These are phyloP conservation scores for Auricularia sp. DNA, from an alignment of 768 basidiomycete genomes.

Conservation along the genomic window DNA sequence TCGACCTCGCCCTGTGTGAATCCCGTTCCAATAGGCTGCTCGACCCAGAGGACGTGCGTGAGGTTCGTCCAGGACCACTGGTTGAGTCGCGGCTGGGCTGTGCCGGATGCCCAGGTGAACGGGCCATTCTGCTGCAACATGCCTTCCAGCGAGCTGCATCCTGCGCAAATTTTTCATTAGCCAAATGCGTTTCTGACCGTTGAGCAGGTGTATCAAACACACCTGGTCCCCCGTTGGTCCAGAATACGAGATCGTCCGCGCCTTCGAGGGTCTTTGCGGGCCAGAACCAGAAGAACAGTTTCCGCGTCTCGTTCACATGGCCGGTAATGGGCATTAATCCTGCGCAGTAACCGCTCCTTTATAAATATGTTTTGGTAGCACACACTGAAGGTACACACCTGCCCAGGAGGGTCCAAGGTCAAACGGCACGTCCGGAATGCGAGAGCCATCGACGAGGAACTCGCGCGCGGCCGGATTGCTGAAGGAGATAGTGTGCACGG, in stretches of 20 bases:
- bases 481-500: constrained; percentile 8
- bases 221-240: constrained; percentile 22
- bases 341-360: not conserved
- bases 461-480: constrained; percentile 19
- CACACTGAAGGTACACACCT: not conserved
- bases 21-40: constrained; percentile 12
- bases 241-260: constrained; percentile 20
- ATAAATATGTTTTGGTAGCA: too few relatives aligned
- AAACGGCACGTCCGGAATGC: constrained; percentile 31
- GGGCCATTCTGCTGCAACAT: constrained; percentile 11
- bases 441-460: constrained; percentile 37
- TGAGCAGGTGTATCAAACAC: not conserved
- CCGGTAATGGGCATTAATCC: constrained; percentile 21
- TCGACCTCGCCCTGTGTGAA: not conserved
- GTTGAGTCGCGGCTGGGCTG: not conserved
- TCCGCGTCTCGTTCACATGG: constrained; percentile 33
- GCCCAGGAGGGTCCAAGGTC: constrained; percentile 26
- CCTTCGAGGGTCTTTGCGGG: constrained; percentile 22
- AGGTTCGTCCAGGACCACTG: constrained; percentile 12
- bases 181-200: not conserved
- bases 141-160: constrained; percentile 11
- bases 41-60: constrained; percentile 11
- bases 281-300: constrained; percentile 25
- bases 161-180: not conserved
- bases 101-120: not conserved